Base-by-base conservation (phyloP, 2,329 filamentous ascomycete species). In the Cyphellophora attinorum region DNA sequence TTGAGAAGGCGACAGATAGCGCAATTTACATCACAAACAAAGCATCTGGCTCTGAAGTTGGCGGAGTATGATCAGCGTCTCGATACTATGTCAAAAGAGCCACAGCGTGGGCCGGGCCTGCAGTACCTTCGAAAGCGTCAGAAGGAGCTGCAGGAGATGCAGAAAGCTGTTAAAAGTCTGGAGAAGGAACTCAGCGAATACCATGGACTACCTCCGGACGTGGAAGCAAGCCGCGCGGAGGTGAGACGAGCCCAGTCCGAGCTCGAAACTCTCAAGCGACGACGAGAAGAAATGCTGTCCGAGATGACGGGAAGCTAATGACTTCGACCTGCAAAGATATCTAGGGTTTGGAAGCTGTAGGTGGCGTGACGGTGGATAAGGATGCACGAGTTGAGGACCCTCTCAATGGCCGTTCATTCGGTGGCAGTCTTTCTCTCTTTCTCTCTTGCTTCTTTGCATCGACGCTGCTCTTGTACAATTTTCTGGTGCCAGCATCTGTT, bases 231-330 rank as follows among this genome's bases (percentile, higher is more conserved):
- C 21, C 71, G 79, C 46, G 60, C 65, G n/a, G 77, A 84, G 53
- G 67, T 94, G 17, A 80, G 82, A 44, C 63, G 67, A 18, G 59
- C 86, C 28, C 72, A 81, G 40, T 60, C 63, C 2, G 75, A 85
- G 50, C 61, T 93, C 29, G 66, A 70, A 25, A 59, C 61, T 6
- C 59, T 85, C 33, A 77, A 70, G 17, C 66, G 67, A 44, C 67
- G 69, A 46, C 71, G 86, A 35, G 85, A 94, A 54, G 68, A 62
- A 18, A 65, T 85, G 35, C 93, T 93, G n/a, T n/a, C n/a, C n/a
- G n/a, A n/a, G n/a, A n/a, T n/a, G n/a, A n/a, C n/a, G n/a, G n/a
- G n/a, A n/a, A n/a, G n/a, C n/a, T n/a, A n/a, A n/a, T n/a, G n/a
- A n/a, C n/a, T n/a, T n/a, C n/a, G n/a, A n/a, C n/a, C n/a, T n/a